Base-by-base conservation (phyloP, 306 rosid species). In the Trifolium repens region DNA sequence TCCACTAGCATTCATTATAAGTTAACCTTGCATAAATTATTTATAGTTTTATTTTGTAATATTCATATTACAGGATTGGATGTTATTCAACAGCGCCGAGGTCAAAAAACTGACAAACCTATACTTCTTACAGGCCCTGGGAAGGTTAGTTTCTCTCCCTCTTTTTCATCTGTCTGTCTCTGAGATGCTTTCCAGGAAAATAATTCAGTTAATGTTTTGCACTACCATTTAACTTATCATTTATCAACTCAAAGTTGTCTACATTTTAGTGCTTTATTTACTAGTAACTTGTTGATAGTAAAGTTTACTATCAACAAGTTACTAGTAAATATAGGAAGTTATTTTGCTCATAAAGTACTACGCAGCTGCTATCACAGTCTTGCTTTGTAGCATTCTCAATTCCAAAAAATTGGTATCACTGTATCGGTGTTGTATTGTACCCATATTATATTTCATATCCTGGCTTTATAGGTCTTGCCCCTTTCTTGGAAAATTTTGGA, bases 71-170 rank as follows among this genome's bases (percentile, higher is more conserved):
- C 80, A 94, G 98, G 98, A 67, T 58, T 94, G 79, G 92, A 87
- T 82, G 85, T 87, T 64, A 91, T 94, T 84, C 94, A 91, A 86
- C 92, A 86, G 77, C 96, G 96, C 62, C 89, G 98, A 69, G 89
- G 97, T 72, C 91, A 77, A 86, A 85, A 75, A 63, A 90, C 94
- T 17, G 89, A 89, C 62, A 94, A 91, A 77, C 96, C 96, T 35
- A 65, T 87, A 72, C 98, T 94, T 70, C 97, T 94, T 43, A 83
- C 86, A 1, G 97, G 97, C 26, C 98, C 94, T 12, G 97, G 98
- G 61, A 94, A 94, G 96, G 98, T 90, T 67, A 63, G 81, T 26
- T 24, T 60, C 24, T 39, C 27, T 69, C 49, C 64, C 54, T 9
- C 26, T 60, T 68, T 32, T 26, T 39, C 54, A 53, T 61, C 9